A percentile compares a stretch with the other conserved stretches of the same genome.
phyloP scores from a whole-genome alignment of 163 green algal genomes.

The Scenedesmus sp. region DNA sequence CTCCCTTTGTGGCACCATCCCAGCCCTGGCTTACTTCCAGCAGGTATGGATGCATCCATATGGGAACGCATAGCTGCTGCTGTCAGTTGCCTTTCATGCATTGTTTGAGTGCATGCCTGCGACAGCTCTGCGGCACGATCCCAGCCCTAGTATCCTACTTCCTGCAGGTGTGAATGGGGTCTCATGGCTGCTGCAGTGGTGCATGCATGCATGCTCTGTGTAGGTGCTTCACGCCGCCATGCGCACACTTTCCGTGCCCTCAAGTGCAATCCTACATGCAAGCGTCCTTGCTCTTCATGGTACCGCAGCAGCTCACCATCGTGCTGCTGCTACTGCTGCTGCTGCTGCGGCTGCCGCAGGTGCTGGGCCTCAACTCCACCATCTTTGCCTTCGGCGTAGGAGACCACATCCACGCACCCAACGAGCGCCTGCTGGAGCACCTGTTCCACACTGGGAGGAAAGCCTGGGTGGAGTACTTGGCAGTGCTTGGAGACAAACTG shows the following conservation, averaged over 20 bases:
- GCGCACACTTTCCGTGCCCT: too few species aligned
- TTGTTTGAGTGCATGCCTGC: too few species aligned
- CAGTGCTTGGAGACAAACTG: slow-evolving; percentile 36
- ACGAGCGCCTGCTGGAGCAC: slow-evolving; percentile 60
- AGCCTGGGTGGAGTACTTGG: slow-evolving; percentile 55
- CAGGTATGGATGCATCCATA: not conserved
- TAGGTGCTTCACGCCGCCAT: too few species aligned
- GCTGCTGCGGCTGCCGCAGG: not conserved
- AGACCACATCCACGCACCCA: slow-evolving; percentile 71
- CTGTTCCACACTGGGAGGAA: slow-evolving; percentile 56
- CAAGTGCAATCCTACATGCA: too few species aligned
- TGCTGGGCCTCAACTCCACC: slow-evolving; percentile 36
- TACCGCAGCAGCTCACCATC: not conserved
- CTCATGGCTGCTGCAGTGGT: too few species aligned
- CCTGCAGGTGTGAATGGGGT: not conserved
- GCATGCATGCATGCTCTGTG: too few species aligned
- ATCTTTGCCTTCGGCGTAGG: slow-evolving; percentile 65
- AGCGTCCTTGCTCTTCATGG: too few species aligned
- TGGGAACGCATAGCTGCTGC: too few species aligned
- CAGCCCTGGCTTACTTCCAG: slow-evolving; percentile 62
- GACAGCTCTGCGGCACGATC: slow-evolving; percentile 54
- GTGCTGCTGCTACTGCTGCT: not conserved
- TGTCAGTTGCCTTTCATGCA: too few species aligned
- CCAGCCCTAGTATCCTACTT: slow-evolving; percentile 62
- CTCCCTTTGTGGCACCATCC: slow-evolving; percentile 57